phyloP scores from a whole-genome alignment of 2,329 filamentous ascomycete species.

The Colletotrichum salicis region DNA sequence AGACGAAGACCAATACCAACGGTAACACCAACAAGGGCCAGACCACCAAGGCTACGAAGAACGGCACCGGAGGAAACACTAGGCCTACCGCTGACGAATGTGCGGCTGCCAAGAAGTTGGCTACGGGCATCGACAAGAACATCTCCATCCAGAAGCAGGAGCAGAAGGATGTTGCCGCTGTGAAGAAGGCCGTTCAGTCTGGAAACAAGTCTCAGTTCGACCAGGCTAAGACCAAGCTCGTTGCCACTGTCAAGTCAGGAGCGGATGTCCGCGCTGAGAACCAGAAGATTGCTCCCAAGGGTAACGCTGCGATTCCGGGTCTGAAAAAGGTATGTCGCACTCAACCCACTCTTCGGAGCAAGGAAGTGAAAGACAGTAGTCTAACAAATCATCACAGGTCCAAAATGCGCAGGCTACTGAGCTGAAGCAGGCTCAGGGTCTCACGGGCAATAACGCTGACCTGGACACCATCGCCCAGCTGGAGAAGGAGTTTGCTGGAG shows the following conservation, averaged over 20 bases:
- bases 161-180: slow-evolving; percentile 27
- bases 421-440: background rate
- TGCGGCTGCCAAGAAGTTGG: slow-evolving; percentile 36
- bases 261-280: slow-evolving; percentile 37
- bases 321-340: slow-evolving; percentile 29
- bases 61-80: background rate
- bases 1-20: background rate
- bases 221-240: slow-evolving; percentile 34
- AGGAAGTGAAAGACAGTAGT: background rate
- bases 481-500: slow-evolving; percentile 34
- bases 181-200: slow-evolving; percentile 28
- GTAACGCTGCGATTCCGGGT: slow-evolving; percentile 33
- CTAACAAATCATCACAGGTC: background rate
- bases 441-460: slow-evolving; percentile 1
- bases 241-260: slow-evolving; percentile 38
- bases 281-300: slow-evolving; percentile 36
- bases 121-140: slow-evolving; percentile 39
- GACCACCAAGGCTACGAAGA: background rate
- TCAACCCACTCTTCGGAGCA: too few relatives aligned
- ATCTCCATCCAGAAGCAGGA: slow-evolving; percentile 40
- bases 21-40: background rate
- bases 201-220: slow-evolving; percentile 31
- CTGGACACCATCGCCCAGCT: background rate
- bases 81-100: slow-evolving; percentile 22
- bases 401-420: slow-evolving; percentile 12